phyloP scores from a whole-genome alignment of 2,329 filamentous ascomycete species.

The Cadophora gregata region DNA sequence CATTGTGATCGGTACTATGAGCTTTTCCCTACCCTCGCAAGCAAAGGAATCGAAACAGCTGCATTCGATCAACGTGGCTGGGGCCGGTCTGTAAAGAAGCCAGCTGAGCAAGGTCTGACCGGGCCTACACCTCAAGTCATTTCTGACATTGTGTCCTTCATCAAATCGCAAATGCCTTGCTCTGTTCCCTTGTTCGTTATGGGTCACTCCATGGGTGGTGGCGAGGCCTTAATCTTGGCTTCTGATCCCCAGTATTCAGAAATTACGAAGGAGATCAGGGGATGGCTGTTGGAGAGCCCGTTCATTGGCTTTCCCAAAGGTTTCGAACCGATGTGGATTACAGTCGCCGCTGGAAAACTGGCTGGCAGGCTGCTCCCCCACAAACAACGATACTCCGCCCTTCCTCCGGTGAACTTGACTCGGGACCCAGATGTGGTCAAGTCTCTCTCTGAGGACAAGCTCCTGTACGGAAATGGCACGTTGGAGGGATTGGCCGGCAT shows the following conservation, averaged over 20 bases:
- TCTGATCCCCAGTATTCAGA: conserved; percentile 57
- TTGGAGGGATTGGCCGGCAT: conserved; percentile 80
- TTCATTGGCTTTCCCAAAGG: conserved; percentile 75
- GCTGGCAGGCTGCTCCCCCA: conserved; percentile 71
- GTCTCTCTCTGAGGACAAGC: conserved; percentile 66
- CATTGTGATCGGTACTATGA: conserved; percentile 78
- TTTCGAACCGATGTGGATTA: conserved; percentile 66
- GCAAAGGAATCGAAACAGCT: conserved; percentile 75
- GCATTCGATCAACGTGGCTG: conserved; percentile 89
- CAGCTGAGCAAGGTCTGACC: conserved; percentile 71
- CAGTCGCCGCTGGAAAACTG: conserved; percentile 69
- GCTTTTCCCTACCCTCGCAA: conserved; percentile 74
- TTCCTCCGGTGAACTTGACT: conserved; percentile 68
- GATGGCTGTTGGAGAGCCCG: conserved; percentile 78
- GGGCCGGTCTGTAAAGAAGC: conserved; percentile 72
- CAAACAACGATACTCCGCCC: conserved; percentile 68
- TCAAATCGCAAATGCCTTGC: conserved; percentile 62
- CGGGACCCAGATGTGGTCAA: conserved; percentile 69
- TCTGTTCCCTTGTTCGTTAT: conserved; percentile 77
- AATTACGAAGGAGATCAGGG: conserved; percentile 66
- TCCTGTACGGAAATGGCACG: conserved; percentile 85
- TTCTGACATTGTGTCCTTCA: conserved; percentile 78
- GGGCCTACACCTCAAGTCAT: conserved; percentile 77
- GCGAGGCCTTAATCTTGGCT: conserved; percentile 70
- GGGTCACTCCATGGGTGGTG: conserved; percentile 92